Evolutionary conservation across 352 stramenopile genomes (phyloP).

Genomic region (Phytophthora hybrid): DNA sequence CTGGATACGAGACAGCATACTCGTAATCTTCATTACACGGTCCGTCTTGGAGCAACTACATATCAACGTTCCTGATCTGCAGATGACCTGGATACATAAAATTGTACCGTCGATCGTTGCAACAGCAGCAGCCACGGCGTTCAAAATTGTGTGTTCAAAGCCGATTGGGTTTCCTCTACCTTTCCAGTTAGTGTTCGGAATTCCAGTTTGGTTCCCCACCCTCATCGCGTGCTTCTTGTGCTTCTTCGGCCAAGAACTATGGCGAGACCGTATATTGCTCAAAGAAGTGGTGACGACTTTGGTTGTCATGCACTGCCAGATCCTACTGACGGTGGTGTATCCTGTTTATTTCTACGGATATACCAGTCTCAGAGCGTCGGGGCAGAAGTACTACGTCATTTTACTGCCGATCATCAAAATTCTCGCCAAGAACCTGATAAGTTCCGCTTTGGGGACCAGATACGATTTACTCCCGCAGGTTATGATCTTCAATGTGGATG

Average conservation of each 20-base stretch:
- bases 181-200: constrained; percentile 3
- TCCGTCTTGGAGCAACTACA: neutral
- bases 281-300: neutral
- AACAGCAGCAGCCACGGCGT: neutral
- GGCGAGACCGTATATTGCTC: neutral
- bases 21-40: neutral
- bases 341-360: constrained; percentile 1
- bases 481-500: constrained; percentile 4
- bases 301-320: constrained; percentile 1
- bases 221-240: neutral
- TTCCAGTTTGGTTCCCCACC: neutral
- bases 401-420: neutral
- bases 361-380: neutral
- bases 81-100: neutral
- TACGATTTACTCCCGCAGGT: constrained; percentile 1
- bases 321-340: neutral
- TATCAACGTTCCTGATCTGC: neutral
- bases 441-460: neutral
- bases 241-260: neutral
- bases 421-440: neutral
- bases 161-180: neutral
- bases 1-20: neutral
- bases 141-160: neutral
- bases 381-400: neutral
- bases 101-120: neutral